Evolutionary conservation across 306 rosid species (phyloP), one percentile per base, ranked within the genome.

Genomic region (Cicer arietinum): DNA sequence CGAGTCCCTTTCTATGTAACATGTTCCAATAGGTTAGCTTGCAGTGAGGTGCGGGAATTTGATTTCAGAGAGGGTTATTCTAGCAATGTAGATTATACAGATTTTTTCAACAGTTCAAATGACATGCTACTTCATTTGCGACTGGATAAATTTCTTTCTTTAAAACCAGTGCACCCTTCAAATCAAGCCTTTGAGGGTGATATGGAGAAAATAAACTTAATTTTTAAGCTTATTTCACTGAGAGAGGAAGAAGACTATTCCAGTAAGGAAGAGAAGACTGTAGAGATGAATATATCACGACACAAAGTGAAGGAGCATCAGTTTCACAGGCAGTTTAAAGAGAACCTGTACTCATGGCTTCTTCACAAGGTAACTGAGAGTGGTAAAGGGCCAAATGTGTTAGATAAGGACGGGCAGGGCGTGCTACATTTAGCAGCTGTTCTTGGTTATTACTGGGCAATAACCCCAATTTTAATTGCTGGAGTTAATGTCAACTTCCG

Each of bases 1-100:
- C 87, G 81, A 73, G 89, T 90, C 50, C 98, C 98, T 70, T 92
- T 92, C 77, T 92, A 92, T 81, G 90, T 92, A 64, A 90, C 96
- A 39, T 89, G 92, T 79, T 89, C 98, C 79, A 92, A 92, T 84
- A 90, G 98, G 87, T 54, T 90, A 80, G 96, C 98, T 51, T 90
- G 96, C 71, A 92, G 98, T 79, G 98, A 92, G 82, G 89, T 92
- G 60, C 89, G 98, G 69, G 98, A 92, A 62, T 92, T 92, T 30
- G 89, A 92, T 54, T 92, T 84, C 84, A 62, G 82, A 66, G 86
- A 83, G 48, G 89, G 87, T 46, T 81, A 84, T 67, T 71, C 81
- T 25, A 70, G 86, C 67, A 90, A 72, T 76, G 77, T 85, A 39
- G 88, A 87, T 58, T 63, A 85, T 67, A 63, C 79, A 10, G 76